Conservation (phyloP, 345 rosid species). For the Camelina hispida region DNA sequence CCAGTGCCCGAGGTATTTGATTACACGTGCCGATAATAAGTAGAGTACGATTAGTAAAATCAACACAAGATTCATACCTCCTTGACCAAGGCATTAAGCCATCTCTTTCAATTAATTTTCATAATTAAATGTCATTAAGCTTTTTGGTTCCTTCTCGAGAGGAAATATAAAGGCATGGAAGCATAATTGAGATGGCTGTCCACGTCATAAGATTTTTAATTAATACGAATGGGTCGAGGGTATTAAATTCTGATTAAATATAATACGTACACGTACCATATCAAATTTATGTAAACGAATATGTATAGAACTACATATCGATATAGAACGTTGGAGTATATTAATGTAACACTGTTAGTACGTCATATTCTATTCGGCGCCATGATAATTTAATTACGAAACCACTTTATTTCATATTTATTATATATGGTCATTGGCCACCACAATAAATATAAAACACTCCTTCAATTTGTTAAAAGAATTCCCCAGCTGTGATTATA, state of each 20-base stretch:
- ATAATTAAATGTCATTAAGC: conserved; percentile 19
- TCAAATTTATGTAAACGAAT: conserved; percentile 20
- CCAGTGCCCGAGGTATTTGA: not conserved
- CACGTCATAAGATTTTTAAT: conserved; percentile 28
- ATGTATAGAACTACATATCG: not conserved
- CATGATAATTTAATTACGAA: conserved; percentile 31
- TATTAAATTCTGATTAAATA: conserved; percentile 29
- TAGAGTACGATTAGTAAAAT: not conserved
- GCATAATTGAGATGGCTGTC: conserved; percentile 34
- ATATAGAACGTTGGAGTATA: conserved; percentile 3
- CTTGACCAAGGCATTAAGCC: conserved; percentile 24
- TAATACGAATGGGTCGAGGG: conserved; percentile 18
- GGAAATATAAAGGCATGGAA: conserved; percentile 3
- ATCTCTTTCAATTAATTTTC: conserved; percentile 20
- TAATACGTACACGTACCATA: conserved; percentile 34
- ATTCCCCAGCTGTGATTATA: conserved; percentile 11
- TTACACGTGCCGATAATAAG: conserved; percentile 33
- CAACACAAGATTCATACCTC: conserved; percentile 38
- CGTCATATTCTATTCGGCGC: conserved; percentile 45
- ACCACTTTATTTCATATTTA: conserved; percentile 17
- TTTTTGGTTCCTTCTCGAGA: conserved; percentile 18
- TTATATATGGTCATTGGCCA: conserved; percentile 31
- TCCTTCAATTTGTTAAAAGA: not conserved
- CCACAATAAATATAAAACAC: conserved; percentile 29
- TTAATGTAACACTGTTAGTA: conserved; percentile 22